Conservation (phyloP, 768 basidiomycete genomes). For the Roridomyces roridus region DNA sequence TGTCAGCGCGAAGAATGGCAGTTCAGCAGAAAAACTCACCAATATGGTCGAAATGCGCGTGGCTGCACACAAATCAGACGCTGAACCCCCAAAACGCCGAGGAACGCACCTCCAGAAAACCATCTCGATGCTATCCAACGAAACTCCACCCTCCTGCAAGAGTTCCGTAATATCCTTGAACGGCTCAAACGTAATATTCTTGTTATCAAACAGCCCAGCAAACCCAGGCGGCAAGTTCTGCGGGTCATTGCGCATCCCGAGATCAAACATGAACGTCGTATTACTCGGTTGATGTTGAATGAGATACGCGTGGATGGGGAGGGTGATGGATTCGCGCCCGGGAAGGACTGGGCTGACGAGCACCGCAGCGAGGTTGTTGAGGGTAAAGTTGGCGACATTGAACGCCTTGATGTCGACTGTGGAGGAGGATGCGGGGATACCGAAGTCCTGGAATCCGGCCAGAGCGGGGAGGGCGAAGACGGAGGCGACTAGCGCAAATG, state of each 20-base stretch:
- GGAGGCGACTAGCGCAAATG: background rate
- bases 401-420: conserved; percentile 16
- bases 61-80: background rate
- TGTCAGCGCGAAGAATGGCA: background rate
- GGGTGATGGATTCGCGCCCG: background rate
- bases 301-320: conserved; percentile 13
- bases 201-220: background rate
- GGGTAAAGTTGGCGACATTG: conserved; percentile 14
- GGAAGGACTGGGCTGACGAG: conserved; percentile 5
- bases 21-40: background rate
- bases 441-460: conserved; percentile 5
- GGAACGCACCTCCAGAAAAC: conserved; percentile 17
- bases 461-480: background rate
- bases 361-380: background rate
- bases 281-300: conserved; percentile 5
- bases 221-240: conserved; percentile 8
- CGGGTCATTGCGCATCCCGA: conserved; percentile 17
- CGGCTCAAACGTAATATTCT: background rate
- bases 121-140: conserved; percentile 11
- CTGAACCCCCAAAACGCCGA: background rate
- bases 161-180: conserved; percentile 10
- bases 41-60: conserved; percentile 17
- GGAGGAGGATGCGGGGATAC: conserved; percentile 7
- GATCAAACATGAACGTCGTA: conserved; percentile 19
- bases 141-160: conserved; percentile 12